Evolutionary conservation across 768 basidiomycete genomes (phyloP).

Genomic region (Candolleomyces efflorescens): DNA sequence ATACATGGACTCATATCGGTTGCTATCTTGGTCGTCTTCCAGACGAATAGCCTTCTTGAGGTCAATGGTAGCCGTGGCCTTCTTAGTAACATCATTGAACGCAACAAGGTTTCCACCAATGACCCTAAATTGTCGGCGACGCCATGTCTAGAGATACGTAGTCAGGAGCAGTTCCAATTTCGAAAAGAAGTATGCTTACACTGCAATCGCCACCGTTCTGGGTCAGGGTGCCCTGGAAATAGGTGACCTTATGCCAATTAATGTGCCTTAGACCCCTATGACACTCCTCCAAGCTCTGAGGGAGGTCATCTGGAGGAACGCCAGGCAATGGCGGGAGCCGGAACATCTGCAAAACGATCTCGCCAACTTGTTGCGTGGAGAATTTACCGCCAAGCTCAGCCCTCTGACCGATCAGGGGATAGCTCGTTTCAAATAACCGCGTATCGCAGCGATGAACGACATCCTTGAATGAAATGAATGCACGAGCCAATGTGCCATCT

Average conservation of each 20-base stretch:
- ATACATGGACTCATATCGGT: constrained; percentile 43
- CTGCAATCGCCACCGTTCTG: constrained; percentile 92
- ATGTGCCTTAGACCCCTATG: constrained; percentile 83
- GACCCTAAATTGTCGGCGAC: constrained; percentile 77
- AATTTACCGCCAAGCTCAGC: constrained; percentile 52
- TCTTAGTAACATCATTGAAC: constrained; percentile 92
- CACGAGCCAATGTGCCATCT: constrained; percentile 84
- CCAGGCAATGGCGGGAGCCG: constrained; percentile 87
- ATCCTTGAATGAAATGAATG: constrained; percentile 87
- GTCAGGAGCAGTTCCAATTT: constrained; percentile 8
- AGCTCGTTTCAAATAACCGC: constrained; percentile 76
- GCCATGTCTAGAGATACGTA: constrained; percentile 56
- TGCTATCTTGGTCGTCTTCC: constrained; percentile 69
- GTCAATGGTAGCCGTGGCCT: constrained; percentile 85
- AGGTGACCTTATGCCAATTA: constrained; percentile 92
- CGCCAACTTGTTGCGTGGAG: constrained; percentile 72
- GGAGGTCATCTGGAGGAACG: constrained; percentile 68
- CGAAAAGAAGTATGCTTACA: constrained; percentile 43
- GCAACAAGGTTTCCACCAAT: constrained; percentile 85
- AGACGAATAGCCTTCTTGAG: constrained; percentile 77
- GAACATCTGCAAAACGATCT: constrained; percentile 88
- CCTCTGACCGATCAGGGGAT: constrained; percentile 77
- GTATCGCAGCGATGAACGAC: constrained; percentile 81
- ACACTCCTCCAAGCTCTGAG: constrained; percentile 92
- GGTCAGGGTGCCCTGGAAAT: constrained; percentile 89